Base-by-base conservation (phyloP, 345 rosid species). In the Euclidium syriacum region DNA sequence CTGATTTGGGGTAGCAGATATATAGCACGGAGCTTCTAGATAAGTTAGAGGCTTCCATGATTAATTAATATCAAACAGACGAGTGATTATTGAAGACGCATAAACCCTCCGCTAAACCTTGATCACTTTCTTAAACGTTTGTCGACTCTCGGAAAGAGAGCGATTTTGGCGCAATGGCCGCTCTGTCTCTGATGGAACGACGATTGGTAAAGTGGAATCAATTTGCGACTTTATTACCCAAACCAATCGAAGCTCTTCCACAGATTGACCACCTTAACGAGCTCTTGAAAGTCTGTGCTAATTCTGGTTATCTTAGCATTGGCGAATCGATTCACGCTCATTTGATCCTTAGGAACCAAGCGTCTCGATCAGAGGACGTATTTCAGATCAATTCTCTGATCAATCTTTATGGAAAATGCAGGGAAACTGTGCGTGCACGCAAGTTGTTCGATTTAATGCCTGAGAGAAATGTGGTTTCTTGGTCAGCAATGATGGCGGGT, bases 401-500 rank as follows among this genome's bases (percentile, higher is more conserved):
- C 6, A 80, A 83, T 53, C 12, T 86, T 3, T 88, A 88, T 7
- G 65, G 57, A 0, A 91, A 91, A 72, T 82, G 90, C 27, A 60
- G 73, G 19, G 72, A 79, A 18, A 30, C 70, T 19, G 51, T 61
- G 7, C 25, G 43, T 71, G 90, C 95, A 8, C 90, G 75, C 68
- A 68, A 73, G 23, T 0, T 91, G 83, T 88, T 91, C 62, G 96
- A 84, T 61, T 26, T 26, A 30, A 81, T 85, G 89, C 80, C 35
- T 17, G 58, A 67, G 0, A 80, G 90, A 46, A 84, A 80, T 33
- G 85, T 76, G 26, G 86, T 88, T 30, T 86, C 98, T 67, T 91
- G 85, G 80, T 48, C 80, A 48, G 57, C 98, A 8, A 47, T 91
- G 63, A 91, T 91, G 98, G 55, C 72, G 0, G 91, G 95, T 60